Percentiles rank a stretch among this genome's conserved stretches.
Evolutionary conservation across 1,139 yeast genomes (phyloP).

Genomic region (Eremothecium gossypii): DNA sequence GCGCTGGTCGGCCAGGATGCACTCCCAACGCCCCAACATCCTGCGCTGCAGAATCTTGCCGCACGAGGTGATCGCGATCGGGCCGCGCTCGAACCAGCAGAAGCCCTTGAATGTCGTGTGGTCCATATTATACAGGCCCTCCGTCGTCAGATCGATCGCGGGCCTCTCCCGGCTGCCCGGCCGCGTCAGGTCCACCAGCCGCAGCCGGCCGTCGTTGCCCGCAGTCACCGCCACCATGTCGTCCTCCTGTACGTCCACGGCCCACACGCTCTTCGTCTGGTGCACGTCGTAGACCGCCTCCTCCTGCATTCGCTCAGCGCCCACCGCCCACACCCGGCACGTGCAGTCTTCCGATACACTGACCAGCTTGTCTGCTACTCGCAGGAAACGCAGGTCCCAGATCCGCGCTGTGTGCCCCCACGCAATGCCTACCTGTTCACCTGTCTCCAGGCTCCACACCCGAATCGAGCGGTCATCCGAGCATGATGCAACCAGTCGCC

Average conservation of each 20-base stretch:
- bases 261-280: constrained; percentile 83
- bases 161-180: constrained; percentile 21
- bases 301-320: constrained; percentile 31
- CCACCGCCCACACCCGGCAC: constrained; percentile 62
- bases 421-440: constrained; percentile 59
- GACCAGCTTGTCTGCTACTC: constrained; percentile 33
- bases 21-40: constrained; percentile 32
- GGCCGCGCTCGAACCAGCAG: constrained; percentile 36
- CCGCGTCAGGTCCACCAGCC: constrained; percentile 45
- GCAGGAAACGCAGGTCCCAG: constrained; percentile 66
- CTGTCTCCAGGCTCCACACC: constrained; percentile 54
- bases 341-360: constrained; percentile 90
- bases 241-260: constrained; percentile 49
- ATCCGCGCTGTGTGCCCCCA: constrained; percentile 97
- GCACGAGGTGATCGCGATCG: constrained; percentile 52
- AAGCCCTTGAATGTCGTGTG: constrained; percentile 58
- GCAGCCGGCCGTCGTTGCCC: constrained; percentile 81
- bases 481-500: constrained; percentile 59
- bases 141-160: constrained; percentile 31
- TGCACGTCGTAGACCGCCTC: constrained; percentile 54
- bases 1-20: constrained; percentile 27
- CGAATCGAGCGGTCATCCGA: constrained; percentile 89
- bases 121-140: constrained; percentile 25
- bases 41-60: constrained; percentile 42
- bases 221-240: constrained; percentile 56